A percentile compares a stretch with the other conserved stretches of the same genome.
Conservation (phyloP, 2,329 filamentous ascomycete genomes). For the Hymenoscyphus infarciens region DNA sequence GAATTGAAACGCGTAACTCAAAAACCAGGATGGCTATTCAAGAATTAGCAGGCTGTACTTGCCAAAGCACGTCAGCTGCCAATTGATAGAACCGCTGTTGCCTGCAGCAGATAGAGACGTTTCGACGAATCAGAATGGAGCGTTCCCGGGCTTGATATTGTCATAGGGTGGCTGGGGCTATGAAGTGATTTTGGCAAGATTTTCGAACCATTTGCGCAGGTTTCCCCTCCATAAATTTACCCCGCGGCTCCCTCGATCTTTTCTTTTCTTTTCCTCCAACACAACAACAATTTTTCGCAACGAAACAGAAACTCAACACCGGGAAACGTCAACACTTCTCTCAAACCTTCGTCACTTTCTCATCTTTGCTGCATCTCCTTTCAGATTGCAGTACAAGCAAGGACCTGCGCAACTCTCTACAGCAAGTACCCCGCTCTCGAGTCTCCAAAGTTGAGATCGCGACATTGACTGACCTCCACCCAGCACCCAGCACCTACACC, state of each 20-base stretch:
- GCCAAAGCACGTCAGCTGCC: neutral
- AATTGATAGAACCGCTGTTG: no score
- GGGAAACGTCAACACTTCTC: no score
- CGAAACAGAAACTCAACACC: neutral
- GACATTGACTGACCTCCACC: neutral
- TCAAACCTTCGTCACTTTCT: neutral
- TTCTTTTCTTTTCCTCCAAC: neutral
- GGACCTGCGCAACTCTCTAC: neutral
- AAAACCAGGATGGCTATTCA: neutral
- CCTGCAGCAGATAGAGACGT: neutral
- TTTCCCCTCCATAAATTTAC: neutral
- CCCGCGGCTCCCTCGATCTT: neutral
- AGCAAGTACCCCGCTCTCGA: neutral
- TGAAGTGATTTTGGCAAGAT: neutral
- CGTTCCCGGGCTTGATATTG: neutral
- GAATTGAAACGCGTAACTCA: neutral
- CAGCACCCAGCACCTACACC: neutral
- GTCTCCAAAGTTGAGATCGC: neutral
- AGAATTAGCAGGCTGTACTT: neutral
- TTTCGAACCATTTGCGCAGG: neutral
- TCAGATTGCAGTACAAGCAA: neutral
- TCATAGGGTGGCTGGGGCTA: neutral
- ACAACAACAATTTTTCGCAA: conserved; percentile 5
- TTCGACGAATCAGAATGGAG: neutral
- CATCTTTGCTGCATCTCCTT: neutral